These are phyloP conservation scores for Stemphylium lycopersici DNA, from an alignment of 2,329 filamentous ascomycete genomes.

Conservation along the genomic window DNA sequence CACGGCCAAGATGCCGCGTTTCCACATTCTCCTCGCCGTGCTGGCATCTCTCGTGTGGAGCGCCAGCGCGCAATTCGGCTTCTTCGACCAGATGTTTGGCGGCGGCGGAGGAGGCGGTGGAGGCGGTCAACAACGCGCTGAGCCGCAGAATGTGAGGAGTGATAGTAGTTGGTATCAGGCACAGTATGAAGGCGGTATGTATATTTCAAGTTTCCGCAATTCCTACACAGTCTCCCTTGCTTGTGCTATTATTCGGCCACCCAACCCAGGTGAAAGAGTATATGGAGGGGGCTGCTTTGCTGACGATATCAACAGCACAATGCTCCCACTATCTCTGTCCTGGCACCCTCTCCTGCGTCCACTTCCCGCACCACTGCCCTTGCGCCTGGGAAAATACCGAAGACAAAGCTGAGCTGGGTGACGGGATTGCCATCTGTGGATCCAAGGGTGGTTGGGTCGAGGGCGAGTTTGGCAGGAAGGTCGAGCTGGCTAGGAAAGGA, in stretches of 20 bases:
- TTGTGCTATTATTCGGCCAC: no score
- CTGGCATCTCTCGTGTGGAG: slow-evolving; percentile 63
- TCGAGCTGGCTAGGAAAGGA: slow-evolving; percentile 81
- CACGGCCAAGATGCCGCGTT: slow-evolving; percentile 34
- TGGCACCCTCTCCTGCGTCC: slow-evolving; percentile 90
- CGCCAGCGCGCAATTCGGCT: slow-evolving; percentile 83
- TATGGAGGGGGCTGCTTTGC: neutral
- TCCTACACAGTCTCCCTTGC: no score
- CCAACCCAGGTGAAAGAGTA: neutral
- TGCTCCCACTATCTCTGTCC: slow-evolving; percentile 96
- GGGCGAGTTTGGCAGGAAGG: slow-evolving; percentile 74
- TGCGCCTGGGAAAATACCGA: slow-evolving; percentile 76
- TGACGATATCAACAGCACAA: slow-evolving; percentile 61
- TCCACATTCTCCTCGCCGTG: slow-evolving; percentile 36
- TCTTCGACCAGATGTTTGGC: slow-evolving; percentile 98
- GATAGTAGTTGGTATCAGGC: slow-evolving; percentile 81
- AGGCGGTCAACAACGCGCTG: slow-evolving; percentile 61
- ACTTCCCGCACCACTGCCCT: slow-evolving; percentile 96
- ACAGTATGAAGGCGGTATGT: slow-evolving; percentile 70
- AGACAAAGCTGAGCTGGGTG: slow-evolving; percentile 71
- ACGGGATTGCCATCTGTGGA: slow-evolving; percentile 74
- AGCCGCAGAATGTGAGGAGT: slow-evolving; percentile 78
- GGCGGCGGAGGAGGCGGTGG: slow-evolving; percentile 66
- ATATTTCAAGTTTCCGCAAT: neutral
- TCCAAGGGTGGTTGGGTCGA: slow-evolving; percentile 76